Evolutionary conservation across 2,329 filamentous ascomycete genomes (phyloP).

Genomic region (Ophiostoma piceae): DNA sequence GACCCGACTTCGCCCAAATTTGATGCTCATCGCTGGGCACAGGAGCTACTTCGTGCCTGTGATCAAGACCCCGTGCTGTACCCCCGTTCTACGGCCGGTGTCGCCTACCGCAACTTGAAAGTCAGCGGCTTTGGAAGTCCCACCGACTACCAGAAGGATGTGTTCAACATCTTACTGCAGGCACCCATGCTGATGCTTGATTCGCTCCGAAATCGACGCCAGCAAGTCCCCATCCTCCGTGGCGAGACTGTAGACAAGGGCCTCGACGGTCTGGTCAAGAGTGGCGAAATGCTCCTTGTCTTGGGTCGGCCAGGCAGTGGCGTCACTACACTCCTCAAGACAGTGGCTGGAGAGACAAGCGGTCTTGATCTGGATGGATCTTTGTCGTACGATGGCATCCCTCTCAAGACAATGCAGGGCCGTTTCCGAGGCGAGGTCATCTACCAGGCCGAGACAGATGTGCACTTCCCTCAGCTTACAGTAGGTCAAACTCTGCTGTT

Average conservation of each 20-base stretch:
- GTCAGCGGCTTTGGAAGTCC: constrained; percentile 62
- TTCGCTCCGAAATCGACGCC: constrained; percentile 48
- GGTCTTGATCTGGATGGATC: constrained; percentile 39
- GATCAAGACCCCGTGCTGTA: constrained; percentile 31
- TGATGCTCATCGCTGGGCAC: constrained; percentile 43
- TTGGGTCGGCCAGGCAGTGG: constrained; percentile 54
- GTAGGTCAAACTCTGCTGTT: constrained; percentile 77
- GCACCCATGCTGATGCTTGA: constrained; percentile 40
- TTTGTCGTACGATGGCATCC: constrained; percentile 23
- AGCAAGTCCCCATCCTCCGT: constrained; percentile 51
- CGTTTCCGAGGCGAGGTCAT: constrained; percentile 36
- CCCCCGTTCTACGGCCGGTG: constrained; percentile 45
- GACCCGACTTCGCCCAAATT: constrained; percentile 44
- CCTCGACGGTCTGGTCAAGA: constrained; percentile 44
- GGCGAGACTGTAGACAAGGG: constrained; percentile 31
- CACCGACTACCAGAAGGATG: constrained; percentile 66
- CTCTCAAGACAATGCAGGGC: constrained; percentile 34
- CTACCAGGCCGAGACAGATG: constrained; percentile 79
- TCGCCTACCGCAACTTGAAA: constrained; percentile 61
- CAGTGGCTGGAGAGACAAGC: constrained; percentile 63
- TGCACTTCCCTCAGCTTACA: constrained; percentile 70
- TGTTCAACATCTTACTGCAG: constrained; percentile 56
- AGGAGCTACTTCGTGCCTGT: constrained; percentile 41
- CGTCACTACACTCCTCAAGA: constrained; percentile 53
- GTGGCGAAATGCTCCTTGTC: constrained; percentile 54